Percentiles rank a stretch among this genome's conserved stretches.
phyloP scores from a whole-genome alignment of 2,329 filamentous ascomycete species.

The Exophiala aquamarina region DNA sequence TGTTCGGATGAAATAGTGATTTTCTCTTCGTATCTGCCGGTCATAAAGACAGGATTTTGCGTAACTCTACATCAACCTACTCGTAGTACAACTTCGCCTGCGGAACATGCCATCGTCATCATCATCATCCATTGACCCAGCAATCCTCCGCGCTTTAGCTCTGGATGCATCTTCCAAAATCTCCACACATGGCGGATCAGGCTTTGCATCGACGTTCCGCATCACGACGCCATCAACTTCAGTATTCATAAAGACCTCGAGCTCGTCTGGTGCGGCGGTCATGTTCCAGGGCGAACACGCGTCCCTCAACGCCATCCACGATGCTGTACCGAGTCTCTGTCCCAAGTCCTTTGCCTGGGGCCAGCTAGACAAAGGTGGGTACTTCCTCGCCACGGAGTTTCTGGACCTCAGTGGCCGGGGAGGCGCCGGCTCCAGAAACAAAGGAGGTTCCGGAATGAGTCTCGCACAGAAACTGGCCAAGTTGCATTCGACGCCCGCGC shows the following conservation, averaged over 20 bases:
- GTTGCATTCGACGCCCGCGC: conserved; percentile 74
- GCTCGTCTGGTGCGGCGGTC: conserved; percentile 35
- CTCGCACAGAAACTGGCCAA: conserved; percentile 75
- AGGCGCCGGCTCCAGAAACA: conserved; percentile 14
- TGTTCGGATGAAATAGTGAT: too few species aligned
- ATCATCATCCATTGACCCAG: conserved; percentile 20
- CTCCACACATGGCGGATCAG: conserved; percentile 40
- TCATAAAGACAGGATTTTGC: too few species aligned
- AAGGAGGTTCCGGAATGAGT: conserved; percentile 45
- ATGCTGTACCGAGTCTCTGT: conserved; percentile 70
- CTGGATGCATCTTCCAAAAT: conserved; percentile 36
- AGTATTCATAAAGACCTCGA: conserved; percentile 42
- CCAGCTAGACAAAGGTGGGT: conserved; percentile 46
- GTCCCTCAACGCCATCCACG: conserved; percentile 79
- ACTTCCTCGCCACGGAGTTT: conserved; percentile 73
- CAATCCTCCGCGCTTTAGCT: conserved; percentile 40
- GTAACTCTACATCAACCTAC: too few species aligned
- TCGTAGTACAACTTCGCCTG: too few species aligned
- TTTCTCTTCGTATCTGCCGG: too few species aligned
- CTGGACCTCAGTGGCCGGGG: conserved; percentile 58
- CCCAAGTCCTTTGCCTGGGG: conserved; percentile 76
- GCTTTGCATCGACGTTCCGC: conserved; percentile 46
- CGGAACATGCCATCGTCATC: conserved; percentile 18
- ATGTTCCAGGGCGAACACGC: conserved; percentile 69
- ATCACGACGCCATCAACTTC: conserved; percentile 35